phyloP scores from a whole-genome alignment of 805 yeast genomes.

The Ogataea angusta region DNA sequence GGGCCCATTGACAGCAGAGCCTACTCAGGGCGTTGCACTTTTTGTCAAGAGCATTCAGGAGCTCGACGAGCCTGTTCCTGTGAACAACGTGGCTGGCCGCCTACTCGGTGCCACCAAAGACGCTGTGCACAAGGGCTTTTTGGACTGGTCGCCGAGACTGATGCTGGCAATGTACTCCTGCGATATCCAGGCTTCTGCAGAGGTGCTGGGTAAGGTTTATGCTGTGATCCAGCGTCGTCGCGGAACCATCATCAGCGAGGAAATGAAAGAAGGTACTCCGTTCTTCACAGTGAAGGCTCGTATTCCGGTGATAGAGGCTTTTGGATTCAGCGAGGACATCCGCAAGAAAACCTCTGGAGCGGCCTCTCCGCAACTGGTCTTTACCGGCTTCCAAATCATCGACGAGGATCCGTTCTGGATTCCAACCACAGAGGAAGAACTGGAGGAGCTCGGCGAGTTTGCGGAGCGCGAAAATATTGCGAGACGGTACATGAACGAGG shows the following conservation, averaged over 20 bases:
- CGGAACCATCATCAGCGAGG: slow-evolving; percentile 85
- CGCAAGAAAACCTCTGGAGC: slow-evolving; percentile 94
- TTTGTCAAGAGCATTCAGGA: slow-evolving; percentile 40
- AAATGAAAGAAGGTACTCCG: slow-evolving; percentile 97
- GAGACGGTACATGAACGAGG: slow-evolving; percentile 74
- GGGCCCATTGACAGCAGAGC: slow-evolving; percentile 90
- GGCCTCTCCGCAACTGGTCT: slow-evolving; percentile 92
- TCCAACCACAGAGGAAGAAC: slow-evolving; percentile 94
- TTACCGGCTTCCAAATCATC: slow-evolving; percentile 80
- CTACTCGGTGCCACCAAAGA: slow-evolving; percentile 71
- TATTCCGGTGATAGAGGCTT: slow-evolving; percentile 92
- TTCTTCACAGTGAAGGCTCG: slow-evolving; percentile 83
- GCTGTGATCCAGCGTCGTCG: slow-evolving; percentile 88
- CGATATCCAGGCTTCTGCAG: slow-evolving; percentile 93
- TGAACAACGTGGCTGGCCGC: slow-evolving; percentile 62
- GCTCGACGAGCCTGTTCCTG: slow-evolving; percentile 30
- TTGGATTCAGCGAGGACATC: slow-evolving; percentile 94
- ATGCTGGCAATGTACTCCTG: slow-evolving; percentile 91
- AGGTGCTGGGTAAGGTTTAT: slow-evolving; percentile 91
- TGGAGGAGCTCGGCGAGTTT: slow-evolving; percentile 87
- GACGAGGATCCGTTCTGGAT: slow-evolving; percentile 99
- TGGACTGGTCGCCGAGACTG: slow-evolving; percentile 84
- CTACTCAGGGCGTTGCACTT: slow-evolving; percentile 75
- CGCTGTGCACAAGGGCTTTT: slow-evolving; percentile 62
- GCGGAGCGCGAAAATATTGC: slow-evolving; percentile 94